These are phyloP conservation scores for Neoscytalidium dimidiatum DNA, from an alignment of 2,329 filamentous ascomycete species.

Conservation along the genomic window DNA sequence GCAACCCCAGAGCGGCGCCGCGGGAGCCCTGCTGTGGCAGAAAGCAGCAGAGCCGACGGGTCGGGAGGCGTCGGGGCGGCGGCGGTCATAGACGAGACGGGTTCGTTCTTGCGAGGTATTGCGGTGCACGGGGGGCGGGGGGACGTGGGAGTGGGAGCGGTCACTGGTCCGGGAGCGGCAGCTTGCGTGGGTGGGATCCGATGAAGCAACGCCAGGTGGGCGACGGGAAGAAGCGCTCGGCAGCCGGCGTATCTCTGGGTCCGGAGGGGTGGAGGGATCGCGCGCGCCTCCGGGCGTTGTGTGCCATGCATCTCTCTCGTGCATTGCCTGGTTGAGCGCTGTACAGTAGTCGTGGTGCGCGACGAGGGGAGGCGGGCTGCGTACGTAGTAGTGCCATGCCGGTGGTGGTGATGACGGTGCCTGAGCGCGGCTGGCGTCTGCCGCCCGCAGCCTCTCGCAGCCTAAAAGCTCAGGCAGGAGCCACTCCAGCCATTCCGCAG, in stretches of 20 bases:
- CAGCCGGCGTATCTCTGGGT: not conserved
- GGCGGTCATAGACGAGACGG: not conserved
- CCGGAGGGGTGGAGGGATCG: not conserved
- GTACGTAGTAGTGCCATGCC: too few species aligned
- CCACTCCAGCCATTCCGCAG: too few species aligned
- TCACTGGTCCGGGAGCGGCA: not conserved
- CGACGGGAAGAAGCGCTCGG: not conserved
- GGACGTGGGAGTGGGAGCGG: not conserved
- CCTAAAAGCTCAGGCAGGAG: not conserved
- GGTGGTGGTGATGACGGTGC: not conserved
- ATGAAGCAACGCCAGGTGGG: too few species aligned
- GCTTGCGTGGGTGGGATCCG: too few species aligned
- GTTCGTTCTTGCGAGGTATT: not conserved
- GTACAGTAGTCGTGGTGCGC: not conserved
- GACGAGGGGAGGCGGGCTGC: too few species aligned
- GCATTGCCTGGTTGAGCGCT: too few species aligned
- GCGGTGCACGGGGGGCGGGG: not conserved
- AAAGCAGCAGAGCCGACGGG: conserved; percentile 10
- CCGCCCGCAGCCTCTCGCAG: not conserved
- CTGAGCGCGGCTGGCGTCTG: not conserved
- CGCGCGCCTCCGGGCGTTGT: not conserved
- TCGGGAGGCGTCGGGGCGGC: conserved; percentile 9
- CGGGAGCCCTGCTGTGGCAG: not conserved
- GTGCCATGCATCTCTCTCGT: not conserved
- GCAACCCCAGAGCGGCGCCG: conserved; percentile 15